phyloP scores from a whole-genome alignment of 1,139 yeast species.

The Blastobotrys malaysiensis region DNA sequence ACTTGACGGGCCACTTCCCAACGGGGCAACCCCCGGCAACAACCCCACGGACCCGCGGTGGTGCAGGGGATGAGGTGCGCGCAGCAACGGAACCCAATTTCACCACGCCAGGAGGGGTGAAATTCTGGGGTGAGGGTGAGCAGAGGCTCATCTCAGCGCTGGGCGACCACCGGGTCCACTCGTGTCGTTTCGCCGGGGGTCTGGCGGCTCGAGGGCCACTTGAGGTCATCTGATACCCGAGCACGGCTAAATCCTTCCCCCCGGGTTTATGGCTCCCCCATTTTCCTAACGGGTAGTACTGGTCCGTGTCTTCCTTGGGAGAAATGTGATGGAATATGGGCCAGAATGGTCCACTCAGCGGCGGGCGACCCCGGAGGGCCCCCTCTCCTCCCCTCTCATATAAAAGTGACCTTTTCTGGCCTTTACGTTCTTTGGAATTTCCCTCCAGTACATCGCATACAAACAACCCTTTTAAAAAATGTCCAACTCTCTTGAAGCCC shows the following conservation, averaged over 20 bases:
- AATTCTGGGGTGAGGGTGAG: background rate
- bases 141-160: background rate
- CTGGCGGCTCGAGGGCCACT: too few species aligned
- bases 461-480: conserved; percentile 35
- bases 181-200: too few species aligned
- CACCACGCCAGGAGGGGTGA: background rate
- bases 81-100: background rate
- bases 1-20: background rate
- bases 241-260: background rate
- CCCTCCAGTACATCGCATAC: background rate
- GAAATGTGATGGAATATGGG: background rate
- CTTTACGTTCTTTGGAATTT: background rate
- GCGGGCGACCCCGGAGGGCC: conserved; percentile 3
- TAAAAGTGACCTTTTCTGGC: background rate
- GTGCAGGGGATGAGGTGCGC: background rate
- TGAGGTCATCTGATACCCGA: too few species aligned
- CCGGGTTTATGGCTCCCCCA: background rate
- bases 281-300: background rate
- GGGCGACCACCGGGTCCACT: too few species aligned
- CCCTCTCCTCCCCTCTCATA: background rate
- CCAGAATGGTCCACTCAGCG: background rate
- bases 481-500: conserved; percentile 80
- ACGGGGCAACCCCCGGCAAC: background rate
- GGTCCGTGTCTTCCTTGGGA: background rate
- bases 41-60: background rate